A percentile compares a stretch with the other conserved stretches of the same genome.
These are phyloP conservation scores for Lactarius hengduanensis DNA, from an alignment of 768 basidiomycete species.

Conservation along the genomic window DNA sequence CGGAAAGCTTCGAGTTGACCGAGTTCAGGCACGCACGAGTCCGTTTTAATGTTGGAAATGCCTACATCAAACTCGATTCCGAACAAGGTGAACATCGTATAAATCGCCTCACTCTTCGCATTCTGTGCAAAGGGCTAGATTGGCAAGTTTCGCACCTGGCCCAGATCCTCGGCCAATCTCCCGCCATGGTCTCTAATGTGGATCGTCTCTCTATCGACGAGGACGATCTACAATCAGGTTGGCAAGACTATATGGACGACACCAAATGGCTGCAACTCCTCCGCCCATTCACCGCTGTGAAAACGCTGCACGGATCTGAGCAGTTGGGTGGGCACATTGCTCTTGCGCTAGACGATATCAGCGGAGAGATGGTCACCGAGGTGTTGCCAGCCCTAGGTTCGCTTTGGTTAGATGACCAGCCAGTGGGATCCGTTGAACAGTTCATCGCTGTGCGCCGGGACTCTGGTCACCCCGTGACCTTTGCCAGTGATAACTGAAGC, in stretches of 20 bases:
- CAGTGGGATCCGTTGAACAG: not conserved
- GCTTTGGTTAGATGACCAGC: not conserved
- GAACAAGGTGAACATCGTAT: too few relatives aligned
- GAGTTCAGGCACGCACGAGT: not conserved
- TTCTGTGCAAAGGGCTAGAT: not conserved
- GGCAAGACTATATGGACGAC: not conserved
- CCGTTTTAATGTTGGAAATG: not conserved
- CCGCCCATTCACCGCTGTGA: too few relatives aligned
- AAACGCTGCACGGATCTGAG: too few relatives aligned
- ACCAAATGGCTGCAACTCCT: too few relatives aligned
- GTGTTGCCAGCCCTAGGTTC: not conserved
- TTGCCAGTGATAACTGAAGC: not conserved
- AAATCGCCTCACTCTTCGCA: not conserved
- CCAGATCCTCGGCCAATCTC: not conserved
- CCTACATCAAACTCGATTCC: not conserved
- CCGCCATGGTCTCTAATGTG: not conserved
- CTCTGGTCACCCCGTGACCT: not conserved
- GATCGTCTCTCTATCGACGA: not conserved
- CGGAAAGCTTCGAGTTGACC: not conserved
- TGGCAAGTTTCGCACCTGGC: slow-evolving; percentile 11
- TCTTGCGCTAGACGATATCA: not conserved
- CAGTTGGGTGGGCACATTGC: too few relatives aligned
- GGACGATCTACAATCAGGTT: not conserved
- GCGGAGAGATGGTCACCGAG: not conserved
- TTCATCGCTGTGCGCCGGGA: not conserved